Percentiles rank a stretch among this genome's conserved stretches.
These are phyloP conservation scores for Symbiodinium natans DNA, from an alignment of 73 alveolate species.

Conservation along the genomic window DNA sequence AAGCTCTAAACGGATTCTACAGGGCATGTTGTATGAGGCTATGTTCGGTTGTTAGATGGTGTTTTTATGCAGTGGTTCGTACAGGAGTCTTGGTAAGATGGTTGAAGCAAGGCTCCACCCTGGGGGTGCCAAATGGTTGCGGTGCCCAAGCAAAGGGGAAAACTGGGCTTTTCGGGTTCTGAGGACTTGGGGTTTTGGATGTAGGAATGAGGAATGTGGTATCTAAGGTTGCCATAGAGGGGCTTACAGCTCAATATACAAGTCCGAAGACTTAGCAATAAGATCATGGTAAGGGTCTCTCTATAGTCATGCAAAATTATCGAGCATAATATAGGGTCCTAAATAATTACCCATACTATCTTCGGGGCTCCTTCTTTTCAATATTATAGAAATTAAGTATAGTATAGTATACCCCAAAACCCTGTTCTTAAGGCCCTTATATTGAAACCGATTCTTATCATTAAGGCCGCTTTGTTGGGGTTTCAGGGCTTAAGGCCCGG, in stretches of 20 bases:
- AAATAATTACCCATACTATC: no score
- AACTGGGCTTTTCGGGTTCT: no score
- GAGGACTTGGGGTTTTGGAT: neutral
- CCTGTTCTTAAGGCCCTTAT: no score
- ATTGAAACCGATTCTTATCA: neutral
- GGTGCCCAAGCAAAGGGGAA: neutral
- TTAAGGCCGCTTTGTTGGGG: neutral
- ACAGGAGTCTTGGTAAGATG: neutral
- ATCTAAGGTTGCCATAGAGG: neutral
- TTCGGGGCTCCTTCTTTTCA: no score
- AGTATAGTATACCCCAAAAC: no score
- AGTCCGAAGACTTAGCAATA: neutral
- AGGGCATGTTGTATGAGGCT: neutral
- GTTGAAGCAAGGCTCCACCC: neutral
- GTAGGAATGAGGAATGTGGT: neutral
- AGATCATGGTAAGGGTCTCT: neutral
- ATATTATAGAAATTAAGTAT: no score
- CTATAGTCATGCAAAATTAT: neutral
- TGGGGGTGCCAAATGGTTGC: neutral
- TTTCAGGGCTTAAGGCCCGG: neutral
- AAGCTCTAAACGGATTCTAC: neutral
- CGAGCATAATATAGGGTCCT: no score
- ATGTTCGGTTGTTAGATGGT: no score
- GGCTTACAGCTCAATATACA: neutral
- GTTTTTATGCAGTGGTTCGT: neutral